Base-by-base conservation (phyloP, 257 asterid species). In the Przewalskia tangutica region DNA sequence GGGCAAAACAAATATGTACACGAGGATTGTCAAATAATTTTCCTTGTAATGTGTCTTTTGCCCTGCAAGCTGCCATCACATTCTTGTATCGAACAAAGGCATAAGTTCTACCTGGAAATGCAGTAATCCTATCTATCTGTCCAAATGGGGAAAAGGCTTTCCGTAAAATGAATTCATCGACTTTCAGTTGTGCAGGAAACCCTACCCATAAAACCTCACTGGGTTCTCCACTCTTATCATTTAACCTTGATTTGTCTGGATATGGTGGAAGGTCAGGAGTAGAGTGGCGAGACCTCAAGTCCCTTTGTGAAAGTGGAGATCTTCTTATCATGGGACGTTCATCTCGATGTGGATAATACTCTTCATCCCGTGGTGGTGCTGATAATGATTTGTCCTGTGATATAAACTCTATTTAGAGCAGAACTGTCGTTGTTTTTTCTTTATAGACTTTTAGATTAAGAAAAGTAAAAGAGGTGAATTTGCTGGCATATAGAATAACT, bases 181-280 rank as follows among this genome's bases (percentile, higher is more conserved):
- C 93, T 86, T 90, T 90, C 86, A 95, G 77, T 82, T 89, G 92
- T 54, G 97, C 94, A 20, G 98, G 98, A 88, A 95, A 95, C 84
- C 98, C 98, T 23, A 95, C 77, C 98, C 98, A 95, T 81, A 95
- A 88, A 82, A 93, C 97, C 83, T 92, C 97, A 87, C 98, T 95
- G 76, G 95, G 98, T 78, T 93, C 98, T 81, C 86, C 87, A 82
- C 86, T 88, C 85, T 87, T 90, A 81, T 92, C 91, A 70, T 44
- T 86, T 81, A 80, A 87, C 85, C 84, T 95, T 81, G 93, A 86
- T 87, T 89, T 93, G 86, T 85, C 91, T 17, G 63, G 67, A 85
- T 89, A 88, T 17, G 87, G 86, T 75, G 83, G 42, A 46, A 23
- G 82, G 46, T 90, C 98, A 8, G 93, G 92, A 82, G 89, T 89